These are phyloP conservation scores for Pluteus cervinus DNA, from an alignment of 768 basidiomycete genomes.

Conservation along the genomic window DNA sequence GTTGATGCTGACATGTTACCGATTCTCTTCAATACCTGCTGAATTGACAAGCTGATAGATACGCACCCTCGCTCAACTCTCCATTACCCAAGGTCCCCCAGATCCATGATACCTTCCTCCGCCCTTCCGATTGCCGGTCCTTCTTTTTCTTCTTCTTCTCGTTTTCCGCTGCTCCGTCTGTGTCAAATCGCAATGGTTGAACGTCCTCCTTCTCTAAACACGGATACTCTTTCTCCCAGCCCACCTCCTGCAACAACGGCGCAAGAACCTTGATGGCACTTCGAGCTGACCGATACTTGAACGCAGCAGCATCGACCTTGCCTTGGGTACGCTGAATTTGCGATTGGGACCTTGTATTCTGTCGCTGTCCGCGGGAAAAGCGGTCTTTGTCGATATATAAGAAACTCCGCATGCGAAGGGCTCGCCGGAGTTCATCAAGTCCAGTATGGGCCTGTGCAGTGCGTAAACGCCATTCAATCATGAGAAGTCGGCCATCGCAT, in stretches of 20 bases:
- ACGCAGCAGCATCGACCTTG: neutral
- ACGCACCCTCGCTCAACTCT: too few relatives aligned
- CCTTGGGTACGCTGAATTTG: neutral
- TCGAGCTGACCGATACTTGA: neutral
- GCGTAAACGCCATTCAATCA: slow-evolving; percentile 4
- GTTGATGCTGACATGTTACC: too few relatives aligned
- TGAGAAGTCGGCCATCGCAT: neutral
- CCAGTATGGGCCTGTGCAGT: slow-evolving; percentile 1
- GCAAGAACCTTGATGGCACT: neutral
- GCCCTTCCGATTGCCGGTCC: slow-evolving; percentile 9
- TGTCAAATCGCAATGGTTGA: too few relatives aligned
- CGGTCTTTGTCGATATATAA: slow-evolving; percentile 1
- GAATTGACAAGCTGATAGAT: too few relatives aligned
- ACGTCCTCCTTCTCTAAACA: too few relatives aligned
- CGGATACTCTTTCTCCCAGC: too few relatives aligned
- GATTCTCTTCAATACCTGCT: too few relatives aligned
- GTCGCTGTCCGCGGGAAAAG: neutral
- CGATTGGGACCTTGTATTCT: slow-evolving; percentile 1
- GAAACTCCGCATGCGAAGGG: slow-evolving; percentile 2
- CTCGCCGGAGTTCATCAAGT: slow-evolving; percentile 1
- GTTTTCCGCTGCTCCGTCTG: too few relatives aligned
- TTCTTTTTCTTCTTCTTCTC: too few relatives aligned
- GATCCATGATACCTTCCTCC: slow-evolving; percentile 15
- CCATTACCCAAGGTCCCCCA: slow-evolving; percentile 13
- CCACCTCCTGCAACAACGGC: neutral